Evolutionary conservation across 2,329 filamentous ascomycete genomes (phyloP), one percentile per base, ranked within the genome.

Genomic region (Stromatinia cepivora): DNA sequence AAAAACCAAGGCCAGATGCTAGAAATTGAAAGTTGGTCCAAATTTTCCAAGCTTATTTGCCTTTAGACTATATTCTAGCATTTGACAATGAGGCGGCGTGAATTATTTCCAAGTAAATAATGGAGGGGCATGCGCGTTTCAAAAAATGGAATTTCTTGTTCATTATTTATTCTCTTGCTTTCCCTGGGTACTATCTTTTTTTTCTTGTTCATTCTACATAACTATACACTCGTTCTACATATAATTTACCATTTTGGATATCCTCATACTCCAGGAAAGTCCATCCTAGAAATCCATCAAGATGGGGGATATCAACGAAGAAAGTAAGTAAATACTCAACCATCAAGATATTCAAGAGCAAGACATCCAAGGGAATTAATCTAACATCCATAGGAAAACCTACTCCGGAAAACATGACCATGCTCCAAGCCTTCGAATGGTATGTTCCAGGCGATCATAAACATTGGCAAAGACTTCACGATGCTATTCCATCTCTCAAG

Each of bases 341-440:
- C 20, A 31, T 20, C 59, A 46, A 36, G 11, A 10, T 2, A 22
- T 63, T 17, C 34, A 57, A 57, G 5, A n/a, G 7, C 17, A 39
- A 39, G 6, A 7, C 52, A 15, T n/a, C 9, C 31, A 3, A 17
- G 4, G 17, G 31, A 39, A 22, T 17, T 1, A 10, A 46, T 10
- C 63, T 58, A 45, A 66, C 36, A 34, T n/a, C 20, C 42, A 46
- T 25, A 56, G 72, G 73, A 74, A 72, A 73, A 50, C 76, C 76
- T 28, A 79, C 81, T 1, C 78, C 80, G 20, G 81, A 84, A 75
- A 85, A 85, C 72, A 80, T 80, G 76, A 85, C 87, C 65, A 86
- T 92, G 80, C 84, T 92, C 73, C 89, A 92, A 78, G 87, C 83
- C 17, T 92, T 91, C 76, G 90, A 92, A 80, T 92, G 90, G 90